Evolutionary conservation across 768 basidiomycete genomes (phyloP).

Genomic region (Omphalotus guepiniiformis): DNA sequence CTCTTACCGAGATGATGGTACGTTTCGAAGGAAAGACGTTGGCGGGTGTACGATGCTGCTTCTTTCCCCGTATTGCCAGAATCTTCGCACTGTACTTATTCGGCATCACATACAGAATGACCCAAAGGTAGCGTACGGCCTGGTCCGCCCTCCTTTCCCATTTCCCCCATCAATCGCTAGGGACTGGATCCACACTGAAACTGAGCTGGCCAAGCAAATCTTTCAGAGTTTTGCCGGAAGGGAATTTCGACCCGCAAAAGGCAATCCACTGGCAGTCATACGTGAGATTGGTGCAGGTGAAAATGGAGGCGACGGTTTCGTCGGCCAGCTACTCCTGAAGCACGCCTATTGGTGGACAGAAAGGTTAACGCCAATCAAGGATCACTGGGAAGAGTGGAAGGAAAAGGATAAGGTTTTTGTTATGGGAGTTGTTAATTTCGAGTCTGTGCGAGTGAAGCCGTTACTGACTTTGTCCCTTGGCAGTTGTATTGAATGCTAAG

Average conservation of each 20-base stretch:
- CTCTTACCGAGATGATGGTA: constrained; percentile 14
- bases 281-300: constrained; percentile 10
- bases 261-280: neutral
- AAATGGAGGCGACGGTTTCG: constrained; percentile 7
- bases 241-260: neutral
- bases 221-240: neutral
- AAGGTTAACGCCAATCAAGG: constrained; percentile 11
- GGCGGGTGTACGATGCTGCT: no score
- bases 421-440: no score
- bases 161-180: neutral
- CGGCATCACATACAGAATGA: constrained; percentile 10
- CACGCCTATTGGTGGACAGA: neutral
- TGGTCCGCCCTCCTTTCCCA: constrained; percentile 14
- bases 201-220: neutral
- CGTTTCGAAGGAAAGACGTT: neutral
- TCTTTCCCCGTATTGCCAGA: no score
- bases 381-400: constrained; percentile 14
- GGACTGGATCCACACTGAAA: neutral
- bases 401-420: constrained; percentile 5
- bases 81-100: neutral
- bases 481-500: constrained; percentile 10
- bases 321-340: constrained; percentile 11
- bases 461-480: neutral
- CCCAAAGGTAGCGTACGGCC: constrained; percentile 12
- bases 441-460: neutral